These are phyloP conservation scores for Albugo candida DNA, from an alignment of 352 stramenopile genomes.

Conservation along the genomic window DNA sequence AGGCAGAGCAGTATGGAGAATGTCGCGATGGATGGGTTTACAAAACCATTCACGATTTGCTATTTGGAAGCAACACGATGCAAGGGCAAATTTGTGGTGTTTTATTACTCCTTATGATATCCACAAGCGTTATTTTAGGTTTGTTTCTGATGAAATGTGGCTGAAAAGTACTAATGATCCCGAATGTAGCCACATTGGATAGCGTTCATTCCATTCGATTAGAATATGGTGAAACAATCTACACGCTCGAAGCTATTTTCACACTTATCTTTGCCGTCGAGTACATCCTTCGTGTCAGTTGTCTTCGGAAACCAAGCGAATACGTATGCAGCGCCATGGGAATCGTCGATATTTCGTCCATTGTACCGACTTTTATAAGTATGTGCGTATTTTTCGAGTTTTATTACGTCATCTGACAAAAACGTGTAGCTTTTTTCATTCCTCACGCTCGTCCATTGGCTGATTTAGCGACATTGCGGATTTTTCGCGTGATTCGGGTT, in stretches of 20 bases:
- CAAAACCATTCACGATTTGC: constrained; percentile 45
- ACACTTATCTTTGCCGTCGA: constrained; percentile 63
- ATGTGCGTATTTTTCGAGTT: constrained; percentile 1
- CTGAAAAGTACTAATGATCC: no score
- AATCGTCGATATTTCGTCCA: constrained; percentile 50
- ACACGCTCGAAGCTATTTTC: constrained; percentile 56
- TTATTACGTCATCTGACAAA: constrained; percentile 1
- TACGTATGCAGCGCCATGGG: constrained; percentile 50
- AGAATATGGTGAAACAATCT: constrained; percentile 34
- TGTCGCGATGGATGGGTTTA: constrained; percentile 13
- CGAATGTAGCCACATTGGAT: neutral
- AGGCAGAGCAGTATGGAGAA: constrained; percentile 18
- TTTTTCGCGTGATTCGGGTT: constrained; percentile 66
- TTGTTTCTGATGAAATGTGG: constrained; percentile 7
- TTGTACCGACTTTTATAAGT: constrained; percentile 64
- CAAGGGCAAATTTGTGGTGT: constrained; percentile 45
- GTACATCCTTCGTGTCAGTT: constrained; percentile 44
- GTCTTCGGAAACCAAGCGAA: constrained; percentile 30
- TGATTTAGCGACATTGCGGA: constrained; percentile 41
- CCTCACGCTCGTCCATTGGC: constrained; percentile 35
- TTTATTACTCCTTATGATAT: constrained; percentile 45
- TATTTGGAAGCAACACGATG: constrained; percentile 53
- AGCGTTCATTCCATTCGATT: neutral
- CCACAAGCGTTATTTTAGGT: constrained; percentile 35
- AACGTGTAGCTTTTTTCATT: constrained; percentile 19